Base-by-base conservation (phyloP, 2,329 filamentous ascomycete genomes). In the Scedosporium apiospermum region DNA sequence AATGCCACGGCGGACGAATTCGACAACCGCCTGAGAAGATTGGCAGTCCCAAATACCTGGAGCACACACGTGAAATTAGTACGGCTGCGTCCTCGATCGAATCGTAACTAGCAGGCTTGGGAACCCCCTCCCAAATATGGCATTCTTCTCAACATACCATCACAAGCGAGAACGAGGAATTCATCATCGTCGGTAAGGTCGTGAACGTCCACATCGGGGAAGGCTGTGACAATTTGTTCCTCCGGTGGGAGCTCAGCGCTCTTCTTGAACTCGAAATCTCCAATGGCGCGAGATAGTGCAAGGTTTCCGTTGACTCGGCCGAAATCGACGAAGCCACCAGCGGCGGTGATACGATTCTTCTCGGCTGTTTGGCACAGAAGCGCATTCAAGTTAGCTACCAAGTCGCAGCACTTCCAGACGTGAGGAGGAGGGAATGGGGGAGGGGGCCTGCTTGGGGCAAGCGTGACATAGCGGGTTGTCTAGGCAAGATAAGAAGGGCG, bases 251-350 rank as follows among this genome's bases (percentile, higher is more conserved):
- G 86, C 72, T 97, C 93, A 69, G 93, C 90, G 75, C 92, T 96
- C 84, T 98, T 98, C 84, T 99, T 99, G 84, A 99, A 99, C 75
- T 99, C 95, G 73, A 99, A 99, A 76, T 99, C 95, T 69, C 95
- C 95, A 75, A 99, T 97, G 69, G 95, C 95, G 75, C 95, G 90
- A 65, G 95, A 99, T 65, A 99, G 82, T 57, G 95, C 95, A 57
- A 99, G 86, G 76, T 99, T 99, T 74, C 95, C 95, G 75, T 99
- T 99, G 70, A 99, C 95, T 73, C 95, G 90, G 66, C 95, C 95
- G 73, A 98, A 99, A 76, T 99, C 95, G 72, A 99, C 95, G 70
- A 98, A 98, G 59, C 95, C 95, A 73, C 95, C 95, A 55, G 95
- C 95, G 63, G 93, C 93, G 71, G 88, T 93, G 71, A 99, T 99